Evolutionary conservation across 306 rosid genomes (phyloP).

Genomic region (Cucumis melo): DNA sequence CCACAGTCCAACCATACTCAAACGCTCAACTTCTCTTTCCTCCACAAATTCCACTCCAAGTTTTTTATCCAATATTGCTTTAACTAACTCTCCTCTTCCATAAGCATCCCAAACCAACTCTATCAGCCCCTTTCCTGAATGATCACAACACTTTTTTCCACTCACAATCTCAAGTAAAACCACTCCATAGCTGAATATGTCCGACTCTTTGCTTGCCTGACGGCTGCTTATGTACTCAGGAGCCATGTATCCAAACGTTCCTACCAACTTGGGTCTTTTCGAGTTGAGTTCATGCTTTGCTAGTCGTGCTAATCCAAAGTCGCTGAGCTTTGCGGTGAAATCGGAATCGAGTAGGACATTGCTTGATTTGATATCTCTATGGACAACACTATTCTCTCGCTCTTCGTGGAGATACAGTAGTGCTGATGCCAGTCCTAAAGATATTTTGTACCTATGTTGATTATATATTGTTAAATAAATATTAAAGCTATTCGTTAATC

Average conservation of each 20-base stretch:
- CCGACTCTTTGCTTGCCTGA: neutral
- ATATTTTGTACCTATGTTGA: neutral
- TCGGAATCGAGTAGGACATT: neutral
- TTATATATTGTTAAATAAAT: neutral
- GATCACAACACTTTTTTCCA: neutral
- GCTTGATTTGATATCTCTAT: neutral
- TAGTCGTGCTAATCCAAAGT: neutral
- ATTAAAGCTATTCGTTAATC: neutral
- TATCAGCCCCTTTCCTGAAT: neutral
- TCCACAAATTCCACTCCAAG: neutral
- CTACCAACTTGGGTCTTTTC: neutral
- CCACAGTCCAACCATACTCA: slow-evolving; percentile 4
- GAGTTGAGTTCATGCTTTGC: neutral
- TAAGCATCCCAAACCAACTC: slow-evolving; percentile 3
- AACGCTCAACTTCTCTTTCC: neutral
- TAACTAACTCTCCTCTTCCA: neutral
- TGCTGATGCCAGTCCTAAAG: neutral
- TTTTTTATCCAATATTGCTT: neutral
- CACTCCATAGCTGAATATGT: neutral
- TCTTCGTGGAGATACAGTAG: neutral
- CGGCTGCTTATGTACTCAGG: neutral
- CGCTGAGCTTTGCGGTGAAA: neutral
- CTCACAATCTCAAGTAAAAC: neutral
- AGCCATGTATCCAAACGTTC: slow-evolving; percentile 1
- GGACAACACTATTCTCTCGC: neutral